Percentiles rank a stretch among this genome's conserved stretches.
Conservation (phyloP, 2,329 filamentous ascomycete genomes). For the Aspergillus fischeri region DNA sequence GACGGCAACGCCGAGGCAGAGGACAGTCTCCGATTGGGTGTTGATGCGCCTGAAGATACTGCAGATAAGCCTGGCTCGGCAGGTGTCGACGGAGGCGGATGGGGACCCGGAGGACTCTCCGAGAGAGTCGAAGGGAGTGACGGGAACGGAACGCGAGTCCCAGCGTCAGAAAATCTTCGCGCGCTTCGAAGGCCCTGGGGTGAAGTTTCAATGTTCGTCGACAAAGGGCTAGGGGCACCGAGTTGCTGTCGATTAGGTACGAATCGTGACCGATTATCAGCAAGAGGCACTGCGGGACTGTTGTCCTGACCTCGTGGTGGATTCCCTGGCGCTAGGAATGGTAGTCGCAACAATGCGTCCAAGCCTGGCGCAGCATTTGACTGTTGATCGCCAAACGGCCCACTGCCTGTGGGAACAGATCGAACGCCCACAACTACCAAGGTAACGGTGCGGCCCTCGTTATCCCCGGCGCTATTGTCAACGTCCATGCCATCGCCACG, state of each 20-base stretch:
- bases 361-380: conserved; percentile 39
- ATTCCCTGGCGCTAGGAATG: conserved; percentile 41
- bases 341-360: conserved; percentile 45
- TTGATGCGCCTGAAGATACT: conserved; percentile 51
- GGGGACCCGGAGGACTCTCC: conserved; percentile 56
- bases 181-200: conserved; percentile 43
- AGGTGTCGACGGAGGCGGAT: conserved; percentile 61
- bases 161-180: conserved; percentile 30
- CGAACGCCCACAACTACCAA: conserved; percentile 67
- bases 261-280: conserved; percentile 53
- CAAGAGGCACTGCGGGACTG: conserved; percentile 49
- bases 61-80: conserved; percentile 55
- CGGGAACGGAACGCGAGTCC: conserved; percentile 25
- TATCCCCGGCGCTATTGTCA: conserved; percentile 38
- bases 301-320: conserved; percentile 39
- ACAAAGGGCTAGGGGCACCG: conserved; percentile 48
- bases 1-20: conserved; percentile 44
- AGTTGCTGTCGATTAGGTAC: conserved; percentile 52
- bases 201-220: conserved; percentile 50
- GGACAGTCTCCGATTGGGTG: conserved; percentile 45
- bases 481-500: conserved; percentile 34
- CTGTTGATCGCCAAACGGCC: conserved; percentile 42
- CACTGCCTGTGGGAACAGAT: conserved; percentile 56
- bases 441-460: conserved; percentile 59
- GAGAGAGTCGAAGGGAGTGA: conserved; percentile 44